A percentile compares a stretch with the other conserved stretches of the same genome.
These are phyloP conservation scores for Arachis monticola DNA, from an alignment of 331 rosid genomes.

Conservation along the genomic window DNA sequence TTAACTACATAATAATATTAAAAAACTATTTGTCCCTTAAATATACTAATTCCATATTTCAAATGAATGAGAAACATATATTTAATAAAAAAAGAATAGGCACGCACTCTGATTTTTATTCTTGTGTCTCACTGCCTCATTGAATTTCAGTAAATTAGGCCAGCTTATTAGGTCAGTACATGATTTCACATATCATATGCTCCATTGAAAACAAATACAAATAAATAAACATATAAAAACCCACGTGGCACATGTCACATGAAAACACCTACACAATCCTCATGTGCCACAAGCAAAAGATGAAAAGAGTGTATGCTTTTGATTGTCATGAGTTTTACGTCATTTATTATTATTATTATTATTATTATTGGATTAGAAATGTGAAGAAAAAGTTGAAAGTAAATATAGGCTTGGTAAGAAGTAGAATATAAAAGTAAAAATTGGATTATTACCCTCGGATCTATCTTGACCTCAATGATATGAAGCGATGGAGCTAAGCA, in stretches of 20 bases:
- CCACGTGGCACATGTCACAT: conserved; percentile 5
- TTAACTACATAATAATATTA: too few species aligned
- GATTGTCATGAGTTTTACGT: background rate
- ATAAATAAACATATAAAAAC: background rate
- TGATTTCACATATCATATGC: background rate
- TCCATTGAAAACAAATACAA: background rate
- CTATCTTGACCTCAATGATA: background rate
- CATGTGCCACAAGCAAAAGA: conserved; percentile 1
- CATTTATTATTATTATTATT: background rate
- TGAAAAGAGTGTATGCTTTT: background rate
- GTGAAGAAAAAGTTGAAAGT: background rate
- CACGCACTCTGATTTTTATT: background rate
- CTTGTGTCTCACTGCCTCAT: background rate
- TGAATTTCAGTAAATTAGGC: background rate
- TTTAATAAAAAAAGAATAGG: too few species aligned
- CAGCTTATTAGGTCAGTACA: background rate
- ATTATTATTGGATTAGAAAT: background rate
- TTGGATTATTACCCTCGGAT: background rate
- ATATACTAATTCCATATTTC: too few species aligned
- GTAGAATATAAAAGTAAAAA: background rate
- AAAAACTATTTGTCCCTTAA: too few species aligned
- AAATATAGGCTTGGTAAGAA: background rate
- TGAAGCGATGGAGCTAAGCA: too few species aligned
- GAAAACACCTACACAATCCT: background rate
- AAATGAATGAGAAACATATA: too few species aligned